Percentiles rank a stretch among this genome's conserved stretches.
Conservation (phyloP, 768 basidiomycete genomes). For the Lentinula detonsa region DNA sequence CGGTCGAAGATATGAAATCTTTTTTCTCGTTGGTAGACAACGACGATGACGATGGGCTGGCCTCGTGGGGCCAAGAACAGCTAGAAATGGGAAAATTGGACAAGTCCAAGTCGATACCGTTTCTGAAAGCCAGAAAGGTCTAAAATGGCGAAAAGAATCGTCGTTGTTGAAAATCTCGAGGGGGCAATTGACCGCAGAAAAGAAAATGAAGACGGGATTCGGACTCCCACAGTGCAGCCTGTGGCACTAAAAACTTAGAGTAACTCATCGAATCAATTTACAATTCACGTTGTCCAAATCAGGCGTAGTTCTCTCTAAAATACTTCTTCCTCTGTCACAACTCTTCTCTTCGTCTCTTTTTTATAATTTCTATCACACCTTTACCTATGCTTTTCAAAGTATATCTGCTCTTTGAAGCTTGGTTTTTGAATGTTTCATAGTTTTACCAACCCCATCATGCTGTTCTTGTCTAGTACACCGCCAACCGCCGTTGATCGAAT, state of each 20-base stretch:
- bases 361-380: not conserved
- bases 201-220: slow-evolving; percentile 1
- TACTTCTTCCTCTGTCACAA: not conserved
- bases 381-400: slow-evolving; percentile 1
- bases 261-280: slow-evolving; percentile 1
- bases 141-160: not conserved
- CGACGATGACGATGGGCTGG: slow-evolving; percentile 6
- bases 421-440: not conserved
- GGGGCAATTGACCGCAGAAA: not conserved
- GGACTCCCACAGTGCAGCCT: slow-evolving; percentile 6
- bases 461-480: not conserved
- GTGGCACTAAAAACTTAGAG: slow-evolving; percentile 7
- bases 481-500: slow-evolving; percentile 4
- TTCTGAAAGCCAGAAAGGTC: not conserved
- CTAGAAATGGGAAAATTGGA: slow-evolving; percentile 17
- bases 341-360: not conserved
- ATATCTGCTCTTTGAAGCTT: not conserved
- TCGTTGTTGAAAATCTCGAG: not conserved
- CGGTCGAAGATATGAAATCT: not conserved
- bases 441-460: not conserved
- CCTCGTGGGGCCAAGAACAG: slow-evolving; percentile 31
- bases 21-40: slow-evolving; percentile 1
- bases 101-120: not conserved
- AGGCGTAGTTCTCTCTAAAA: not conserved
- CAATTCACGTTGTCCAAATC: not conserved